A percentile compares a stretch with the other conserved stretches of the same genome.
These are phyloP conservation scores for Ascocoryne sarcoides DNA, from an alignment of 2,329 filamentous ascomycete species.

Conservation along the genomic window DNA sequence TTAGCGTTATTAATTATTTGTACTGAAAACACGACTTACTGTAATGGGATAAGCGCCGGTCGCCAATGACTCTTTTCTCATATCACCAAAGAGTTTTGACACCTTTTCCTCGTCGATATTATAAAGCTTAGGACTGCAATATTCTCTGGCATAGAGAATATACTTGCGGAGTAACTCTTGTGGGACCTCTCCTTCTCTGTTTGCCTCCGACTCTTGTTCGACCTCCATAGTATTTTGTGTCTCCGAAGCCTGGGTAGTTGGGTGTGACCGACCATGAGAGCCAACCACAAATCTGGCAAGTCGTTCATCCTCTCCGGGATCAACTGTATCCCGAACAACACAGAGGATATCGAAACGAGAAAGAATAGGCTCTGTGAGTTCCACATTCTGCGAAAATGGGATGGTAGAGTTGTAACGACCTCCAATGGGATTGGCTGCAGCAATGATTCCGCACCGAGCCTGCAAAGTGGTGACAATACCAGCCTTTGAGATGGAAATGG, in stretches of 20 bases:
- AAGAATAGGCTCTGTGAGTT: slow-evolving; percentile 92
- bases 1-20: slow-evolving; percentile 7
- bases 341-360: slow-evolving; percentile 97
- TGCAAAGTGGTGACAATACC: slow-evolving; percentile 97
- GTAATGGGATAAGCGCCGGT: slow-evolving; percentile 98
- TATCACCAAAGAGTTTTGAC: slow-evolving; percentile 86
- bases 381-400: slow-evolving; percentile 92
- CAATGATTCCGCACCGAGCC: slow-evolving; percentile 91
- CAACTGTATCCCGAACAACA: slow-evolving; percentile 91
- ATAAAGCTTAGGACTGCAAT: slow-evolving; percentile 84
- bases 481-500: slow-evolving; percentile 96
- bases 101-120: slow-evolving; percentile 98
- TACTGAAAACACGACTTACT: slow-evolving; percentile 50
- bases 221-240: slow-evolving; percentile 52
- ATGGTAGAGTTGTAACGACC: slow-evolving; percentile 95
- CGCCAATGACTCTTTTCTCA: slow-evolving; percentile 84
- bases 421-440: slow-evolving; percentile 91
- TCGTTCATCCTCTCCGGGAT: slow-evolving; percentile 84
- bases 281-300: slow-evolving; percentile 91
- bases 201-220: slow-evolving; percentile 45
- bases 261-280: slow-evolving; percentile 86
- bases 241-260: slow-evolving; percentile 35
- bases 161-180: slow-evolving; percentile 93
- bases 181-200: slow-evolving; percentile 64
- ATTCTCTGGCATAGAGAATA: slow-evolving; percentile 88